Conservation (phyloP, 2,329 filamentous ascomycete genomes). For the Tolypocladium endophyticum region DNA sequence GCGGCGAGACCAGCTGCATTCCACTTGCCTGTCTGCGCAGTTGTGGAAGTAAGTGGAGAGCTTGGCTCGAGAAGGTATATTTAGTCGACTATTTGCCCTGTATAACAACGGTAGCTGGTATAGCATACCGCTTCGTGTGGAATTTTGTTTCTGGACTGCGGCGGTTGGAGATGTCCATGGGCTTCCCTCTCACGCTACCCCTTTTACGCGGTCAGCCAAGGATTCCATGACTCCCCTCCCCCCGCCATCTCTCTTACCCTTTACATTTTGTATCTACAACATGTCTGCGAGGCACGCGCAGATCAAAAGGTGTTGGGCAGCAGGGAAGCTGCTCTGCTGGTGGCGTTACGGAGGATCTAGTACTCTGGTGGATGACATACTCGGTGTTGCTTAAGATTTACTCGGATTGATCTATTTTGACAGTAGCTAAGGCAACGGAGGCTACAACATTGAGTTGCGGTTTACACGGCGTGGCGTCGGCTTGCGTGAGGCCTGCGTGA, state of each 20-base stretch:
- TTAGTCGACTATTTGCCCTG: background rate
- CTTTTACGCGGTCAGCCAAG: background rate
- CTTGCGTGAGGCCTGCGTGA: background rate
- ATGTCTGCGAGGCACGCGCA: conserved; percentile 31
- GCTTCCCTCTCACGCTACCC: background rate
- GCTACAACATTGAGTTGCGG: conserved; percentile 9
- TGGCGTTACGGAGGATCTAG: conserved; percentile 15
- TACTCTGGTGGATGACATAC: conserved; percentile 10
- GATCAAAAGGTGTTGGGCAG: conserved; percentile 34
- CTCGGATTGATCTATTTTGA: conserved; percentile 9
- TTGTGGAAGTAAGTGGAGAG: background rate
- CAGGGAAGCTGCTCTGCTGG: conserved; percentile 13
- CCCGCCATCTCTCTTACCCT: background rate
- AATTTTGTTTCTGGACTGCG: background rate
- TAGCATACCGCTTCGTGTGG: background rate
- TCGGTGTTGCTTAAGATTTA: conserved; percentile 16
- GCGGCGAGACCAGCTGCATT: background rate
- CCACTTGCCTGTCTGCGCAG: background rate
- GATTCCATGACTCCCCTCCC: background rate
- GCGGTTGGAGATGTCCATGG: background rate
- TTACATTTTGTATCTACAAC: conserved; percentile 24
- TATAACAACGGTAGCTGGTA: background rate
- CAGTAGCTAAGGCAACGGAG: conserved; percentile 13
- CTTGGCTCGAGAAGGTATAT: background rate
- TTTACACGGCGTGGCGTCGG: background rate